Evolutionary conservation across 2,329 filamentous ascomycete genomes (phyloP).

Genomic region (Chaetomium strumarium): DNA sequence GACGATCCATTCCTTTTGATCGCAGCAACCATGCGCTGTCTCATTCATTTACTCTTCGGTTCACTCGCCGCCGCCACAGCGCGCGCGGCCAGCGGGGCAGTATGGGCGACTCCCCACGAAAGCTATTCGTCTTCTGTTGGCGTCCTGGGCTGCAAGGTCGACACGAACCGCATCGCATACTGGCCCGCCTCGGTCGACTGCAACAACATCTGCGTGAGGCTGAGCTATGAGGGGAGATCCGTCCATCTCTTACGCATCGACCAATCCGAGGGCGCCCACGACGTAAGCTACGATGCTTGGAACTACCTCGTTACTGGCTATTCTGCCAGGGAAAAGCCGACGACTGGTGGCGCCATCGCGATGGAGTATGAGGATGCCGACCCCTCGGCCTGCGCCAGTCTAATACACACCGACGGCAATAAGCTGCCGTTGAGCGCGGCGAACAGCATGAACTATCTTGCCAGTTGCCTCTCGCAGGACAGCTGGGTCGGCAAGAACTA

Average conservation of each 20-base stretch:
- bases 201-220: conserved; percentile 51
- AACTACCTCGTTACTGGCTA: conserved; percentile 50
- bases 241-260: conserved; percentile 55
- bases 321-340: conserved; percentile 41
- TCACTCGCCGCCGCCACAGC: conserved; percentile 16
- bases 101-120: conserved; percentile 49
- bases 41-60: conserved; percentile 12
- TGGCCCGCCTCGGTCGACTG: conserved; percentile 50
- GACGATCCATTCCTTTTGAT: conserved; percentile 2
- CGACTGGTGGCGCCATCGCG: conserved; percentile 42
- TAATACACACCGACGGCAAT: conserved; percentile 43
- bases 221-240: conserved; percentile 42
- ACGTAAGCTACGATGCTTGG: conserved; percentile 57
- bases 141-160: conserved; percentile 54
- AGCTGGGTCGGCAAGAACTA: conserved; percentile 50
- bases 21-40: conserved; percentile 14
- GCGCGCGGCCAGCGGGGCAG: conserved; percentile 23
- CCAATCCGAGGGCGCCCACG: conserved; percentile 49
- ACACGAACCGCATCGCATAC: conserved; percentile 57
- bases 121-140: conserved; percentile 52
- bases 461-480: conserved; percentile 40
- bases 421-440: conserved; percentile 50
- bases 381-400: conserved; percentile 42
- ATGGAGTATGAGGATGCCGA: conserved; percentile 47
- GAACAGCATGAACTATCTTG: conserved; percentile 52